Percentiles rank a stretch among this genome's conserved stretches.
Conservation (phyloP, 192 early-diverging fungal species). For the Cetraspora pellucida region DNA sequence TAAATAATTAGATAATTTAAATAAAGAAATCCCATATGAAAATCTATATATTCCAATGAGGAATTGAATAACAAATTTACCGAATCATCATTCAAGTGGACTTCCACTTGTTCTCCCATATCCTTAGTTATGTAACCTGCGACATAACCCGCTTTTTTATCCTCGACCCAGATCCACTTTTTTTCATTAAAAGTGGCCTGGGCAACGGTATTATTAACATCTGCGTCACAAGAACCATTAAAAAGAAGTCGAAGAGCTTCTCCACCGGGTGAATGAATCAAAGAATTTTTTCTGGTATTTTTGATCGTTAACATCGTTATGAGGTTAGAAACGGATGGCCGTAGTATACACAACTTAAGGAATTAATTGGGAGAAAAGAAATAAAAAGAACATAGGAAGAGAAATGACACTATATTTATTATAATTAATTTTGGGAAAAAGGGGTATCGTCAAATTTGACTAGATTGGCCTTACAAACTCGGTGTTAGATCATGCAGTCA, state of each 20-base stretch:
- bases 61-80: conserved; percentile 46
- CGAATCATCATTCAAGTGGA: conserved; percentile 77
- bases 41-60: too few species aligned
- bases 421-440: too few species aligned
- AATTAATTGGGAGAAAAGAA: too few species aligned
- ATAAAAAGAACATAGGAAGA: too few species aligned
- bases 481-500: too few species aligned
- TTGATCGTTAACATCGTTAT: background rate
- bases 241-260: conserved; percentile 19
- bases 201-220: conserved; percentile 61
- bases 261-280: background rate
- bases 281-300: background rate
- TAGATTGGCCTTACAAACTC: too few species aligned
- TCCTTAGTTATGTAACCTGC: conserved; percentile 81
- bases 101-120: conserved; percentile 65
- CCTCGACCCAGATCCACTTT: conserved; percentile 96
- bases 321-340: background rate
- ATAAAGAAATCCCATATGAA: background rate
- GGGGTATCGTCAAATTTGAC: too few species aligned
- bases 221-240: conserved; percentile 37
- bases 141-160: conserved; percentile 89
- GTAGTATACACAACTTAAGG: too few species aligned
- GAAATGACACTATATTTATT: too few species aligned
- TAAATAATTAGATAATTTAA: background rate
- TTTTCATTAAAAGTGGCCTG: conserved; percentile 90